These are phyloP conservation scores for Collybia mongolica DNA, from an alignment of 768 basidiomycete genomes.

Conservation along the genomic window DNA sequence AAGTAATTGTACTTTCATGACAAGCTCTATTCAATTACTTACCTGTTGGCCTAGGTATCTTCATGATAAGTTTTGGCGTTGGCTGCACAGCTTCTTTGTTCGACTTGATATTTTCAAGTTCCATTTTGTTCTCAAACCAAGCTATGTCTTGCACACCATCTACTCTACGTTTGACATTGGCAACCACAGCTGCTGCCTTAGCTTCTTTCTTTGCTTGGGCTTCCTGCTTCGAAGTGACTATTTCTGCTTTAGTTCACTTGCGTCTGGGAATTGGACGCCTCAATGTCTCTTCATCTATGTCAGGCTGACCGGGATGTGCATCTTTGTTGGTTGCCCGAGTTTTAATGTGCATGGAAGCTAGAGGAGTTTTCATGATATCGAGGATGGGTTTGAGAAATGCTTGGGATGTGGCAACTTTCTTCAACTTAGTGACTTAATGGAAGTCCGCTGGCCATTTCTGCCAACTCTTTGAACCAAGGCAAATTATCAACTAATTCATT, in stretches of 20 bases:
- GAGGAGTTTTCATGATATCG: not conserved
- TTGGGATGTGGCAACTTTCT: not conserved
- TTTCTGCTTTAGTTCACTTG: constrained; percentile 1
- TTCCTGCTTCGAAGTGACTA: not conserved
- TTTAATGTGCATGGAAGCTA: not conserved
- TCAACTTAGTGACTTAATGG: not conserved
- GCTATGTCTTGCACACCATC: not conserved
- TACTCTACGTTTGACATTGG: not conserved
- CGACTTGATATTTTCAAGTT: not conserved
- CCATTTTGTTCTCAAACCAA: constrained; percentile 1
- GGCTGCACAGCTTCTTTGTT: not conserved
- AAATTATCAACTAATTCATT: not conserved
- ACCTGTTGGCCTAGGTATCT: no score
- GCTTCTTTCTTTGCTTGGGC: not conserved
- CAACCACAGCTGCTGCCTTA: constrained; percentile 1
- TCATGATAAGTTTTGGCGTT: not conserved
- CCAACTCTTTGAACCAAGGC: not conserved
- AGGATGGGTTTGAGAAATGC: not conserved
- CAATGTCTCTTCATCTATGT: constrained; percentile 2
- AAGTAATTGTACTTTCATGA: no score
- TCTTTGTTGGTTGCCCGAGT: constrained; percentile 1
- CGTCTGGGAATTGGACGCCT: not conserved
- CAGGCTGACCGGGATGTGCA: constrained; percentile 1
- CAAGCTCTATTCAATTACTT: no score
- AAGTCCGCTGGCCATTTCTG: not conserved